phyloP scores from a whole-genome alignment of 2,329 filamentous ascomycete species.

The Microsporum ferrugineum region DNA sequence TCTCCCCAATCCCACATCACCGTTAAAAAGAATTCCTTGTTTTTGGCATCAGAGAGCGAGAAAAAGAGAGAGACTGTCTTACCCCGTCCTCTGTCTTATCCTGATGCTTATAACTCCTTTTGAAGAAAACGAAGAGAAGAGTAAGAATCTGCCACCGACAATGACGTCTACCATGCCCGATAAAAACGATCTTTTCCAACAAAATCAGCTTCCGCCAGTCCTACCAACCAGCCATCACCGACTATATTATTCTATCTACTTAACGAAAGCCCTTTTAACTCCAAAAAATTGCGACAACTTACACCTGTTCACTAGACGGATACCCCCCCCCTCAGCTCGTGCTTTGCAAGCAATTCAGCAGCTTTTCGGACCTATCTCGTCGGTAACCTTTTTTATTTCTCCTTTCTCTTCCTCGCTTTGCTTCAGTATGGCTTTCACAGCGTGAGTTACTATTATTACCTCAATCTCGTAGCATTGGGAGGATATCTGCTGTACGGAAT shows the following conservation, averaged over 20 bases:
- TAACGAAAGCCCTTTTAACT: background rate
- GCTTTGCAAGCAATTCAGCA: background rate
- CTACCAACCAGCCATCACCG: background rate
- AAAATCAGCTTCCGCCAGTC: background rate
- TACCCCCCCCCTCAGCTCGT: background rate
- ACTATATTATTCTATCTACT: background rate
- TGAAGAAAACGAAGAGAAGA: background rate
- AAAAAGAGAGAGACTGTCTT: background rate
- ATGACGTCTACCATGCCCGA: background rate
- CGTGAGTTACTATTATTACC: background rate
- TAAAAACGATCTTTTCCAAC: background rate
- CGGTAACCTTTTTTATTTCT: background rate
- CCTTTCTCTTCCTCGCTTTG: background rate
- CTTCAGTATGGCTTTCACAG: background rate
- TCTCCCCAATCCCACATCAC: background rate
- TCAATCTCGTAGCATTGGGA: background rate
- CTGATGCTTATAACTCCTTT: slow-evolving; percentile 9
- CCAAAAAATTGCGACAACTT: background rate
- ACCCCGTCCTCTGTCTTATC: slow-evolving; percentile 1
- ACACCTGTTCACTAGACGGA: slow-evolving; percentile 1
- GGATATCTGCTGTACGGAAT: background rate
- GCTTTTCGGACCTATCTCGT: slow-evolving; percentile 2
- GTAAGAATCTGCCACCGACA: slow-evolving; percentile 2
- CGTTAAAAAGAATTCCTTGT: background rate
- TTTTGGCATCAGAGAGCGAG: background rate